A percentile compares a stretch with the other conserved stretches of the same genome.
Evolutionary conservation across 2,329 filamentous ascomycete genomes (phyloP).

Genomic region (Arachnopeziza araneosa): DNA sequence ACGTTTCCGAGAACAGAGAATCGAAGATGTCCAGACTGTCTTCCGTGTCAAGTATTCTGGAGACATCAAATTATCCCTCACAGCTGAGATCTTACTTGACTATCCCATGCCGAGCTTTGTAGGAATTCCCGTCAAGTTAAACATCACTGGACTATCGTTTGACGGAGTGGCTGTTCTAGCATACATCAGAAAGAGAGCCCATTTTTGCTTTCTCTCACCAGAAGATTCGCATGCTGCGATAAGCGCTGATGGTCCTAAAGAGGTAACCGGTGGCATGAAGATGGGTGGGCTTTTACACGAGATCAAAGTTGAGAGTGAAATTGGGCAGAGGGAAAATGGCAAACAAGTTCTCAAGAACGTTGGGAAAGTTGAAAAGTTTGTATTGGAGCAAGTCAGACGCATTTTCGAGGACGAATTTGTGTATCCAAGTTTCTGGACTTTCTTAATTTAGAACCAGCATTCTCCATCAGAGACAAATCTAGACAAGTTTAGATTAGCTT

Average conservation of each 20-base stretch:
- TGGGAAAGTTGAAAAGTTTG: slow-evolving; percentile 96
- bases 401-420: slow-evolving; percentile 99
- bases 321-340: slow-evolving; percentile 82
- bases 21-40: slow-evolving; percentile 88
- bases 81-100: slow-evolving; percentile 91
- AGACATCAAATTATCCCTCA: slow-evolving; percentile 80
- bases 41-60: slow-evolving; percentile 87
- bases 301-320: slow-evolving; percentile 95
- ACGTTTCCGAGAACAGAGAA: slow-evolving; percentile 63
- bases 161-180: slow-evolving; percentile 91
- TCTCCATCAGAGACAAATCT: background rate
- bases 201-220: slow-evolving; percentile 90
- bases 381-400: slow-evolving; percentile 89
- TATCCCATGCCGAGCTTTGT: slow-evolving; percentile 99
- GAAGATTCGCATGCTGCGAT: slow-evolving; percentile 81
- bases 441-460: slow-evolving; percentile 58
- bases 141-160: slow-evolving; percentile 91
- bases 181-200: slow-evolving; percentile 79
- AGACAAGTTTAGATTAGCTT: background rate
- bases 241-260: slow-evolving; percentile 24
- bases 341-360: slow-evolving; percentile 98
- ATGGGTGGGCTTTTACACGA: slow-evolving; percentile 81
- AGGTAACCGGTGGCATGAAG: slow-evolving; percentile 31
- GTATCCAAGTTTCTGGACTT: slow-evolving; percentile 98
- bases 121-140: slow-evolving; percentile 87